Percentiles rank a stretch among this genome's conserved stretches.
These are phyloP conservation scores for Lecanoromycetidae sp. DNA, from an alignment of 2,329 filamentous ascomycete species.

Conservation along the genomic window DNA sequence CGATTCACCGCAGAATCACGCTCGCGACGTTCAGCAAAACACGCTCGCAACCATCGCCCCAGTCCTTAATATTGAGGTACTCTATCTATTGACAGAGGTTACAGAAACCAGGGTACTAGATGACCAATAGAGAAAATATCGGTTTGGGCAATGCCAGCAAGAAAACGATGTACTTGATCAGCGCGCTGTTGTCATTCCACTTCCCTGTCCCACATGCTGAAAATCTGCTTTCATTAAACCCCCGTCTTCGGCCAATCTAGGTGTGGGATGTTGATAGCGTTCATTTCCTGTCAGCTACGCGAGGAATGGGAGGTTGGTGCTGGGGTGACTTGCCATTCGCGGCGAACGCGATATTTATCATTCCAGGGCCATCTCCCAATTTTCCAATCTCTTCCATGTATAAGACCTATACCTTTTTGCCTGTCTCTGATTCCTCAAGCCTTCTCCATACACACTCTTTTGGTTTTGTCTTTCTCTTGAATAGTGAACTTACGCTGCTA, in stretches of 20 bases:
- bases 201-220: no score
- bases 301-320: background rate
- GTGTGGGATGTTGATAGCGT: background rate
- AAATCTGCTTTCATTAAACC: background rate
- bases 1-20: no score
- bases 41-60: no score
- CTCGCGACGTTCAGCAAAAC: no score
- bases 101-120: no score
- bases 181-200: no score
- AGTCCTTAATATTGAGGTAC: no score
- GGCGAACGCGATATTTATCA: background rate
- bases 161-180: no score
- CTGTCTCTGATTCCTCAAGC: background rate
- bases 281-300: background rate
- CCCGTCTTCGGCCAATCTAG: no score
- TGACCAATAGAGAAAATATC: no score
- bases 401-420: background rate
- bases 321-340: background rate
- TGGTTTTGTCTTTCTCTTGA: background rate
- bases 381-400: background rate
- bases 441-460: background rate
- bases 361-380: background rate
- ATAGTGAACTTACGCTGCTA: background rate
- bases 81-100: no score
- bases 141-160: no score